Base-by-base conservation (phyloP, 2,329 filamentous ascomycete genomes). In the Triangularia setosa region DNA sequence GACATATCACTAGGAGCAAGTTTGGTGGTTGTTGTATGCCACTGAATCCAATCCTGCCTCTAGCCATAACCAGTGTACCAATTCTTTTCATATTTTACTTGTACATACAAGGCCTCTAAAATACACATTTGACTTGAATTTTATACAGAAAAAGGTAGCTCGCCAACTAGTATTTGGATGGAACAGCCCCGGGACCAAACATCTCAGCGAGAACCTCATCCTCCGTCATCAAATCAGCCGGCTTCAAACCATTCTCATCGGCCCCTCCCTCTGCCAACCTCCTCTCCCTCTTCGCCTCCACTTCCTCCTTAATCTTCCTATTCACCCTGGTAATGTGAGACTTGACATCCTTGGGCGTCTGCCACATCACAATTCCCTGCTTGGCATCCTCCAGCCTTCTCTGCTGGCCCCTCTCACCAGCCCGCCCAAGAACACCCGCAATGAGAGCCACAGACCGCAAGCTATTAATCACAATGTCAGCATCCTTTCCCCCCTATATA, bases 381-480 rank as follows among this genome's bases (percentile, higher is more conserved):
- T 79, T 73, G 1, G 92, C 91, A 54, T 84, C 84, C 48, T 81
- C 80, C 53, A 90, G 78, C 62, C 94, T 85, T 65, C 85, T 83
- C 71, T 81, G 77, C 73, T 93, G 88, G 40, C 95, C 95, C 60
- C 85, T 81, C 79, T 96, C 82, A 9, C 91, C 95, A 0, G 95
- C 95, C 60, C 90, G 86, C 48, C 93, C 94, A 40, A 99, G 83
- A 1, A 95, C 89, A 61, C 93, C 93, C 3, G 89, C 90, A 70
- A 99, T 91, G 66, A 97, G 83, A 70, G 90, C 87, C 58, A 93
- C 85, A 69, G 89, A 89, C 66, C 95, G 90, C 70, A 97, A 78
- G 85, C 93, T 96, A 30, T 54, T 28, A 9, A 11, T 8, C 16
- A 4, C 16, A 11, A 11, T 25, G 27, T 59, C n/a, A 58, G 35